Evolutionary conservation across 2,329 filamentous ascomycete species (phyloP).

Genomic region (Ascochyta fabae): DNA sequence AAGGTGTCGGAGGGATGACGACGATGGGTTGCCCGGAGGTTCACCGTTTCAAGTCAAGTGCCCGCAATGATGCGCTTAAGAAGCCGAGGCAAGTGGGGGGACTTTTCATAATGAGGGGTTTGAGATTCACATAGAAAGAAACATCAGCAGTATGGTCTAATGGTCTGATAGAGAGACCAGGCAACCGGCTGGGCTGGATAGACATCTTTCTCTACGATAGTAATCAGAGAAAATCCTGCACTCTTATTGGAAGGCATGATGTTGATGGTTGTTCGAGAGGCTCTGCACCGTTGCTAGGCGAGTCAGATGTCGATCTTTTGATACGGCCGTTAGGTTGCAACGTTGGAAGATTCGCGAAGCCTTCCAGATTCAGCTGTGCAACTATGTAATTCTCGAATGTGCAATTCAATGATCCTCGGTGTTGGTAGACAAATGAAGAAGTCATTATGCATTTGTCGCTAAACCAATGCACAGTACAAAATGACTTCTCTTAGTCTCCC

Average conservation of each 20-base stretch:
- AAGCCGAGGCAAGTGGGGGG: conserved; percentile 39
- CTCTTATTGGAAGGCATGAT: not conserved
- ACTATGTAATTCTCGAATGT: conserved; percentile 2
- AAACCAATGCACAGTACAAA: not conserved
- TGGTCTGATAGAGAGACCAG: not conserved
- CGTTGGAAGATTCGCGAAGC: conserved; percentile 15
- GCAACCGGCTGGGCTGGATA: not conserved
- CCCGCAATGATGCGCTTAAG: conserved; percentile 18
- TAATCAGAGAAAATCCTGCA: not conserved
- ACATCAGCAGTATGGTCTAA: not conserved
- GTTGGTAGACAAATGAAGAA: not conserved
- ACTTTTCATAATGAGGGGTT: conserved; percentile 16
- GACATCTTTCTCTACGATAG: not conserved
- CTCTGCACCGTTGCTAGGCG: not conserved
- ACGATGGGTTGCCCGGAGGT: conserved; percentile 22
- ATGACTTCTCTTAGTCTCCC: conserved; percentile 6
- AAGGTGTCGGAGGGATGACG: conserved; percentile 25
- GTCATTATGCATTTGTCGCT: not conserved
- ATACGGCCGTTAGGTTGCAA: not conserved
- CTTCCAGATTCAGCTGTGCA: conserved; percentile 12
- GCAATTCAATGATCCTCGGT: conserved; percentile 6
- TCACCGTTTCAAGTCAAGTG: conserved; percentile 21
- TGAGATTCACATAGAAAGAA: not conserved
- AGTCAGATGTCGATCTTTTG: conserved; percentile 5
- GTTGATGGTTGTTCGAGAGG: not conserved